phyloP scores from a whole-genome alignment of 495 filamentous ascomycete species.

The Lepraria neglecta region DNA sequence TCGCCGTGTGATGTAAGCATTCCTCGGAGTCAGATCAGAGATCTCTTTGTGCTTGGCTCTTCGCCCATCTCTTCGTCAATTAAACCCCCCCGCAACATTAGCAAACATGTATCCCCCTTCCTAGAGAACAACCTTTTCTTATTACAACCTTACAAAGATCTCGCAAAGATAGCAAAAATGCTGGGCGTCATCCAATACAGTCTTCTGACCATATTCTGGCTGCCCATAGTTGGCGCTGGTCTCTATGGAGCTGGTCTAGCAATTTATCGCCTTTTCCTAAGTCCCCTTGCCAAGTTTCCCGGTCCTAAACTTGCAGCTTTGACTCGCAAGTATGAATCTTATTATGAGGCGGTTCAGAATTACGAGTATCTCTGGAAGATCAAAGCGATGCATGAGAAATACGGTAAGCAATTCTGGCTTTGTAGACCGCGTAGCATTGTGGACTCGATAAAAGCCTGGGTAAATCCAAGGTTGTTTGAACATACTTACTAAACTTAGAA shows the following conservation, averaged over 20 bases:
- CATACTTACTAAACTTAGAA: background rate
- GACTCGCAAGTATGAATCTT: slow-evolving; percentile 46
- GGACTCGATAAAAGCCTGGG: background rate
- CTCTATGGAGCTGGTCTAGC: slow-evolving; percentile 16
- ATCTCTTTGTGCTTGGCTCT: background rate
- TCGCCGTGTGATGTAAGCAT: background rate
- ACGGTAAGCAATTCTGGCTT: slow-evolving; percentile 34
- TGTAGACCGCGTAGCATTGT: background rate
- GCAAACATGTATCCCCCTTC: background rate
- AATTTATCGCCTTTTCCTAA: slow-evolving; percentile 36
- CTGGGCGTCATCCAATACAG: slow-evolving; percentile 1
- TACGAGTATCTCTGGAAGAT: slow-evolving; percentile 42
- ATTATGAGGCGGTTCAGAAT: slow-evolving; percentile 40
- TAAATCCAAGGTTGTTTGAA: no score
- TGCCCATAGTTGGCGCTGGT: slow-evolving; percentile 4
- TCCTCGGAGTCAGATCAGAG: background rate
- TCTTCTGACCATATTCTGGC: slow-evolving; percentile 9
- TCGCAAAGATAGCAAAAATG: background rate
- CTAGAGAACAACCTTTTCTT: background rate
- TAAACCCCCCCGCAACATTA: background rate
- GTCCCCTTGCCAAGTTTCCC: slow-evolving; percentile 41
- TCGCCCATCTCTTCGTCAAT: background rate
- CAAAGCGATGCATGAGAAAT: slow-evolving; percentile 43
- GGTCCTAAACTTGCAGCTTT: slow-evolving; percentile 49
- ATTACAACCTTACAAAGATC: background rate